A percentile compares a stretch with the other conserved stretches of the same genome.
phyloP scores from a whole-genome alignment of 257 asterid genomes.

The Paraleonurus japonicus region DNA sequence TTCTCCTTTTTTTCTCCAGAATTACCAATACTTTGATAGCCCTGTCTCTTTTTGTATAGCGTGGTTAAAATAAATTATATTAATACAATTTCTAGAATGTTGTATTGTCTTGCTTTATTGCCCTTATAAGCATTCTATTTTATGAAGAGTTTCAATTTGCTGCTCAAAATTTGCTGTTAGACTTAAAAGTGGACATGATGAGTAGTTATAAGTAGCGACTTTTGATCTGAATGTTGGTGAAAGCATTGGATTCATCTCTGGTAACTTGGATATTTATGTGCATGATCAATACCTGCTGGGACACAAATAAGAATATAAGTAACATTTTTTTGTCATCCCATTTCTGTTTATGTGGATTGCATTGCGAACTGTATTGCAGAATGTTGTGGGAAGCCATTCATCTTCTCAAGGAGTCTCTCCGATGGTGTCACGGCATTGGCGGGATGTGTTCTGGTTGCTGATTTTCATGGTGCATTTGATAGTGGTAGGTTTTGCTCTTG shows the following conservation, averaged over 20 bases:
- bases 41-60: neutral
- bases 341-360: constrained; percentile 36
- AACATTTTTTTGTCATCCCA: neutral
- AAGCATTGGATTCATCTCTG: neutral
- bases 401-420: constrained; percentile 47
- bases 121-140: neutral
- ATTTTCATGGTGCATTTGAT: constrained; percentile 67
- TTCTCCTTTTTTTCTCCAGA: neutral
- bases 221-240: neutral
- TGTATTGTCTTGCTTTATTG: neutral
- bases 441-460: constrained; percentile 88
- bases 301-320: neutral
- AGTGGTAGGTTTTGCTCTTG: constrained; percentile 74
- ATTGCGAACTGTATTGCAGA: constrained; percentile 67
- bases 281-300: constrained; percentile 1
- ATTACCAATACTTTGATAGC: neutral
- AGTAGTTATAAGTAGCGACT: neutral
- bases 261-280: neutral
- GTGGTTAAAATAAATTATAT: neutral
- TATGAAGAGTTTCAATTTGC: constrained; percentile 4
- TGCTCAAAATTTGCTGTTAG: neutral
- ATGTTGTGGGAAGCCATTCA: constrained; percentile 46
- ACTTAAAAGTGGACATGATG: neutral
- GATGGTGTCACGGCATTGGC: constrained; percentile 69
- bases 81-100: neutral